Base-by-base conservation (phyloP, 2,329 filamentous ascomycete genomes). In the Zasmidium cellare region DNA sequence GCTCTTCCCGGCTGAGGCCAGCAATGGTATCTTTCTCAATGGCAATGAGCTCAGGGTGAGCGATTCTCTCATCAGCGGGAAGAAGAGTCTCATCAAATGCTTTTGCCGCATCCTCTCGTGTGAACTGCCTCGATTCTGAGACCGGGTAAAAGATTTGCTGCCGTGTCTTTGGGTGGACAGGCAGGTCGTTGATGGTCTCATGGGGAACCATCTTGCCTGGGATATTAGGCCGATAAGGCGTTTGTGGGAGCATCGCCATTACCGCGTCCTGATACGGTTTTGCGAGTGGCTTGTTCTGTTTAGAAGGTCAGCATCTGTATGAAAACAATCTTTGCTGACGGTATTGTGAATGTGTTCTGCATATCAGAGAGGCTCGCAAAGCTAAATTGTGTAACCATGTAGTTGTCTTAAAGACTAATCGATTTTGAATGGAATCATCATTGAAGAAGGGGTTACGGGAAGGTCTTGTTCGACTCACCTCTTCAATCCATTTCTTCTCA, bases 371-470 rank as follows among this genome's bases (percentile, higher is more conserved):
- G 84, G 84, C 82, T 85, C 82, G 84, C 82, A 87, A 87, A 85
- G 83, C 82, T 84, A 84, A 57, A 79, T 80, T 84, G 83, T 88
- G 81, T 93, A 93, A 97, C 90, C 91, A 94, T 87, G 82, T 86
- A 74, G 80, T 76, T 87, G 92, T 97, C 92, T 96, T 97, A 83
- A 96, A 96, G 93, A 97, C 93, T 97, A 96, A 97, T 97, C 93
- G 93, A 80, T 89, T 84, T 87, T 85, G 84, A 79, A 75, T 83
- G 85, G 78, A 81, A 83, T 90, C 87, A 89, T 89, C 87, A 88
- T 80, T 62, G 64, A 66, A 71, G 56, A 49, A 23, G 38, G 16
- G 48, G 23, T 31, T 16, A 44, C 46, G 44, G 50, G 16, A 47
- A 31, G 23, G 14, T 51, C 47, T 62, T 53, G 24, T 55, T 18